phyloP scores from a whole-genome alignment of 306 rosid species.

The Trichosanthes cucumerina region DNA sequence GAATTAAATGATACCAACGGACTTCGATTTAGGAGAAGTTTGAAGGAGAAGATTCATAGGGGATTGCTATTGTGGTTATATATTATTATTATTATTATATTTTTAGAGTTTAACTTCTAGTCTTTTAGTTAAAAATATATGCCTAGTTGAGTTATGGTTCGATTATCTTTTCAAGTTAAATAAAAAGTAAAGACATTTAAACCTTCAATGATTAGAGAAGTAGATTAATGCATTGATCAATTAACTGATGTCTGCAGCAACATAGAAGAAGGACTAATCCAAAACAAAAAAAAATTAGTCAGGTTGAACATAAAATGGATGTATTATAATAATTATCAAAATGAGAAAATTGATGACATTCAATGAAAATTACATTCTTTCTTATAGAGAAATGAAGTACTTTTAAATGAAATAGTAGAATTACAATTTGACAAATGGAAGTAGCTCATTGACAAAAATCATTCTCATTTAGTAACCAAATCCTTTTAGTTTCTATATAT shows the following conservation, averaged over 20 bases:
- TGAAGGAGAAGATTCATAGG: slow-evolving; percentile 4
- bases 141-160: not conserved
- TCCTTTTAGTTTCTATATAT: too few relatives aligned
- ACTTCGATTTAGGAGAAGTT: not conserved
- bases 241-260: not conserved
- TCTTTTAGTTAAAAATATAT: too few relatives aligned
- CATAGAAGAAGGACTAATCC: not conserved
- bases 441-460: not conserved
- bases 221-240: not conserved
- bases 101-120: too few relatives aligned
- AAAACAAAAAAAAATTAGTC: not conserved
- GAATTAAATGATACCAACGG: not conserved
- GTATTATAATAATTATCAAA: not conserved
- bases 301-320: not conserved
- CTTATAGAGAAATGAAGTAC: not conserved
- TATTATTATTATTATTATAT: too few relatives aligned
- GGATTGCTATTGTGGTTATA: not conserved
- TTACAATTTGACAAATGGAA: not conserved
- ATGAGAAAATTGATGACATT: not conserved
- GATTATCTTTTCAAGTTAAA: too few relatives aligned
- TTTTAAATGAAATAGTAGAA: not conserved
- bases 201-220: too few relatives aligned
- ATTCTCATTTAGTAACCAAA: too few relatives aligned
- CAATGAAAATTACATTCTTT: not conserved
- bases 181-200: too few relatives aligned